Percentiles rank a stretch among this genome's conserved stretches.
Evolutionary conservation across 2,329 filamentous ascomycete genomes (phyloP).

Genomic region (Ophiostoma triangulosporum): DNA sequence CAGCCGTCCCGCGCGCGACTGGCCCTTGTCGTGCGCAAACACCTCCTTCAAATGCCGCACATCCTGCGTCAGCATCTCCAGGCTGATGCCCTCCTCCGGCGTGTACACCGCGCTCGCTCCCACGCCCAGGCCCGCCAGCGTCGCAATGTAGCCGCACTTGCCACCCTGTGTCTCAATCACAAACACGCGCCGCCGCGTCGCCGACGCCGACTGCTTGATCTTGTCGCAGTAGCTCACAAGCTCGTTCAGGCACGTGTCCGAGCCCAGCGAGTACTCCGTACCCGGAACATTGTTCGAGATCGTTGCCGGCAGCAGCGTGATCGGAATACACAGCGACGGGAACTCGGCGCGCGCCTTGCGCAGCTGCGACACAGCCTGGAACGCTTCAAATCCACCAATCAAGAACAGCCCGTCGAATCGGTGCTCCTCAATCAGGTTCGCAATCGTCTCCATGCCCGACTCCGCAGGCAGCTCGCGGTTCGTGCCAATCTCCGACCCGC

Average conservation of each 20-base stretch:
- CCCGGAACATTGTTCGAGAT: constrained; percentile 98
- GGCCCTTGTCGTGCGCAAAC: constrained; percentile 74
- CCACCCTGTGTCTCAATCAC: constrained; percentile 97
- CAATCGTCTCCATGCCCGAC: constrained; percentile 68
- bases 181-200: constrained; percentile 84
- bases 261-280: constrained; percentile 92
- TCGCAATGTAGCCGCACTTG: constrained; percentile 85
- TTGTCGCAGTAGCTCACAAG: constrained; percentile 92
- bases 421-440: constrained; percentile 71
- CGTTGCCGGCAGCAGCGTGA: constrained; percentile 85
- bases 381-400: constrained; percentile 91
- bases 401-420: constrained; percentile 85
- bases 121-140: constrained; percentile 78
- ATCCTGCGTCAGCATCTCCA: constrained; percentile 84
- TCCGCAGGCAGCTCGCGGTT: constrained; percentile 87
- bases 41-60: constrained; percentile 79
- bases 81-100: constrained; percentile 86
- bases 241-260: constrained; percentile 92
- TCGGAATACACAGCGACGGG: constrained; percentile 80
- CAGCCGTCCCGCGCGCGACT: constrained; percentile 79
- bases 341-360: constrained; percentile 67
- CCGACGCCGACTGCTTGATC: constrained; percentile 92
- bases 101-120: constrained; percentile 91
- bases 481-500: constrained; percentile 94
- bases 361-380: constrained; percentile 79